These are phyloP conservation scores for Lachancea waltii DNA, from an alignment of 805 yeast species.

Conservation along the genomic window DNA sequence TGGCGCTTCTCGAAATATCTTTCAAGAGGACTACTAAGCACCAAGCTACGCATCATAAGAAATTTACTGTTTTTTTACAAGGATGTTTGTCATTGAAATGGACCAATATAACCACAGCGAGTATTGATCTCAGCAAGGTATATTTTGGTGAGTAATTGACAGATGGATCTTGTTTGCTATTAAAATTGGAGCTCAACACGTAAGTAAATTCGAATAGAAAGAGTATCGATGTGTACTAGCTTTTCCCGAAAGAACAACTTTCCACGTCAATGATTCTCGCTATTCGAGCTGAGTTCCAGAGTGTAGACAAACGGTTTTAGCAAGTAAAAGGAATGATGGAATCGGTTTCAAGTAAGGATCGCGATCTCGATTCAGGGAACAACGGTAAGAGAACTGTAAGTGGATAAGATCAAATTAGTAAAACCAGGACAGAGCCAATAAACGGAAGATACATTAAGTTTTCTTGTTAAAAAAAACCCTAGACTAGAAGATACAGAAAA, in stretches of 20 bases:
- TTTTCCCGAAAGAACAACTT: too few relatives aligned
- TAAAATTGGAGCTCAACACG: slow-evolving; percentile 78
- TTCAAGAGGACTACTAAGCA: too few relatives aligned
- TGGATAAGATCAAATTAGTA: slow-evolving; percentile 10
- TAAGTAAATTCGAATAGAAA: slow-evolving; percentile 20
- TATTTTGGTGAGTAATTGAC: slow-evolving; percentile 71
- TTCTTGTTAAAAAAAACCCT: slow-evolving; percentile 24
- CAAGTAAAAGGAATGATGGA: slow-evolving; percentile 3
- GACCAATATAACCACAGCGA: slow-evolving; percentile 50
- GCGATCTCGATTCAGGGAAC: too few relatives aligned
- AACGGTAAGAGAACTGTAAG: slow-evolving; percentile 1
- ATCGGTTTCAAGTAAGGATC: too few relatives aligned
- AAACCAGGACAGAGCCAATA: slow-evolving; percentile 5
- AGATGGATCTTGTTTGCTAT: slow-evolving; percentile 73
- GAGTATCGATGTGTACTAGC: slow-evolving; percentile 1
- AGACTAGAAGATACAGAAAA: slow-evolving; percentile 28
- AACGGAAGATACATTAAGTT: slow-evolving; percentile 21
- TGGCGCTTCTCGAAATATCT: too few relatives aligned
- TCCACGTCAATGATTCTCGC: slow-evolving; percentile 12
- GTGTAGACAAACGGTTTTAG: slow-evolving; percentile 64
- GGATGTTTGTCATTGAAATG: slow-evolving; percentile 56
- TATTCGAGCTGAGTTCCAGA: slow-evolving; percentile 64
- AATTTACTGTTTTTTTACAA: not conserved
- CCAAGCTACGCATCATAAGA: too few relatives aligned
- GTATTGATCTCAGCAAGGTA: slow-evolving; percentile 15